Base-by-base conservation (phyloP, 352 stramenopile genomes). In the Aphanomyces cochlioides region DNA sequence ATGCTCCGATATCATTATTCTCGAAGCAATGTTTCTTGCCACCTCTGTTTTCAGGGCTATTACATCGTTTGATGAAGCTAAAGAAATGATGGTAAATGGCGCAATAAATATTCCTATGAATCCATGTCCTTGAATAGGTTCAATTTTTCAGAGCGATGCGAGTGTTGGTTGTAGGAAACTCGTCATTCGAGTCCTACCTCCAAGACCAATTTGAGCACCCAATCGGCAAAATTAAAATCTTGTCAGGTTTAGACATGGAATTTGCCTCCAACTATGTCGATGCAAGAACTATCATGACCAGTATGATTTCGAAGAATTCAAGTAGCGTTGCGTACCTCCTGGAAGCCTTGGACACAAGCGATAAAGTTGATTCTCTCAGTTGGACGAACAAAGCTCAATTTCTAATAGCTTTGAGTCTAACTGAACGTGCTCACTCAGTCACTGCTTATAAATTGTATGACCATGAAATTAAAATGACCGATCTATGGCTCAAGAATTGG, bases 221-320 rank as follows among this genome's bases (percentile, higher is more conserved):
- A 17, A 54, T 61, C 36, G 64, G 64, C n/a, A 61, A 70, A 53
- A 70, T 70, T 39, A 70, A 70, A 47, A 70, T 70, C 39, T 43
- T 70, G 17, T 61, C 53, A 12, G 64, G 43, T 10, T 56, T 70
- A 28, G 28, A 39, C n/a, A 64, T 40, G 17, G 8, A 61, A 41
- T 47, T 37, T 28, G 53, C 64, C 5, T 45, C 53, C 4, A 45
- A 53, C 5, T 61, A 63, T 40, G 64, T 70, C 6, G 64, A 70
- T 38, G 53, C 43, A 10, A 60, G 43, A 36, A 56, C 64, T 19
- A 70, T 70, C 21, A 61, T 70, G 43, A 56, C 64, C 13, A 70
- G n/a, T 7, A 45, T 70, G 19, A 70, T 70, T 12, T 47, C 43
- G 15, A 70, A 70, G 40, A 70, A 70, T 47, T 37, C 64, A 5